Evolutionary conservation across 306 rosid species (phyloP), one percentile per base, ranked within the genome.

Genomic region (Parietaria judaica): DNA sequence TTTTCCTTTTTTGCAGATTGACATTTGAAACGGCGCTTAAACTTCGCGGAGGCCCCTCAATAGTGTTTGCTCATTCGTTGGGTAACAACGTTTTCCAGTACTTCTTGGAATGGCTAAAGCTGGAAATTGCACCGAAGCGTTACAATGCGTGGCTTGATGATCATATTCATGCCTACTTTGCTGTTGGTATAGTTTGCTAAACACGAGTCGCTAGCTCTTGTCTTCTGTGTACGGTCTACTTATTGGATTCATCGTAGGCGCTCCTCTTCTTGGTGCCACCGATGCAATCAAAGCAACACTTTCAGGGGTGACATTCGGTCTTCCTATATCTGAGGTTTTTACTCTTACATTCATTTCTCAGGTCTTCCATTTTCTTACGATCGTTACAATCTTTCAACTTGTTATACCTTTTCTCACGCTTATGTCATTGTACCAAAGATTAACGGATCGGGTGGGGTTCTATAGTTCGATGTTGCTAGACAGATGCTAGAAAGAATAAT

Each of bases 101-200:
- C 82, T 92, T 92, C 78, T 76, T 92, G 88, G 99, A 92, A 83
- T 92, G 99, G 99, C 67, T 92, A 69, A 92, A 92, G 84, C 82
- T 86, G 67, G 96, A 92, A 75, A 92, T 92, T 75, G 88, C 99
- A 44, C 99, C 99, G 60, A 92, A 88, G 73, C 94, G 82, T 76
- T 92, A 92, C 76, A 71, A 54, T 36, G 41, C 66, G 66, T 92
- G 96, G 99, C 73, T 92, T 70, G 96, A 92, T 74, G 84, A 84
- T 69, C 99, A 92, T 66, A 88, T 92, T 67, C 95, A 88, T 68
- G 99, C 99, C 70, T 92, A 84, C 75, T 92, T 92, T 76, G 90
- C 99, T 58, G 95, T 92, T 79, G 99, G 99, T 92, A 86, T 38
- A 80, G 52, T 45, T 47, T 62, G 4, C 41, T 23, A n/a, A 62